A percentile compares a stretch with the other conserved stretches of the same genome.
Evolutionary conservation across 2,329 filamentous ascomycete genomes (phyloP).

Genomic region (Aspergillus nomiae): DNA sequence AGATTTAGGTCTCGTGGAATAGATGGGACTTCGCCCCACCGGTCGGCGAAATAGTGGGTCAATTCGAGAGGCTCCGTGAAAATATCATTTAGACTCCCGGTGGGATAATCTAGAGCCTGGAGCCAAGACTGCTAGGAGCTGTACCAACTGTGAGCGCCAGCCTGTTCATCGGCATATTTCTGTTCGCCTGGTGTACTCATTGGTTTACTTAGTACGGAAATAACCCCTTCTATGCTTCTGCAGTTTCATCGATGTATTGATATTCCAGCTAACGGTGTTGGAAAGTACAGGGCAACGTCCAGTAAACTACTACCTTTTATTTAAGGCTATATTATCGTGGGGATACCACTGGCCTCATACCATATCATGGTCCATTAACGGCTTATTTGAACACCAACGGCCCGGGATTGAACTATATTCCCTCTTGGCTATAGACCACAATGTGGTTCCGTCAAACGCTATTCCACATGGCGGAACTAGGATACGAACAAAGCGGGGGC

Average conservation of each 20-base stretch:
- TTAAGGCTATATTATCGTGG: neutral
- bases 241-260: no score
- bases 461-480: neutral
- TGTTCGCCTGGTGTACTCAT: neutral
- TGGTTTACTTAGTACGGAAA: neutral
- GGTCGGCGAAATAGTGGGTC: neutral
- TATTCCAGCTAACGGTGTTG: no score
- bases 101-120: neutral
- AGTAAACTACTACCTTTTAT: neutral
- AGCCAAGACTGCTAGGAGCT: neutral
- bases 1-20: neutral
- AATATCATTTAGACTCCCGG: neutral
- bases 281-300: no score
- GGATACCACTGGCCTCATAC: neutral
- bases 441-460: neutral
- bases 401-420: neutral
- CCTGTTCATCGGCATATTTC: neutral
- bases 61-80: neutral
- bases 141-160: neutral
- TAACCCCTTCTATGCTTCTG: neutral
- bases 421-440: neutral
- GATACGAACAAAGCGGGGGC: neutral
- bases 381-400: neutral
- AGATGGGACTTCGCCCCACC: neutral
- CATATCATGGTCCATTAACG: neutral